Evolutionary conservation across 2,329 filamentous ascomycete genomes (phyloP).

Genomic region (Pleurostoma richardsiae): DNA sequence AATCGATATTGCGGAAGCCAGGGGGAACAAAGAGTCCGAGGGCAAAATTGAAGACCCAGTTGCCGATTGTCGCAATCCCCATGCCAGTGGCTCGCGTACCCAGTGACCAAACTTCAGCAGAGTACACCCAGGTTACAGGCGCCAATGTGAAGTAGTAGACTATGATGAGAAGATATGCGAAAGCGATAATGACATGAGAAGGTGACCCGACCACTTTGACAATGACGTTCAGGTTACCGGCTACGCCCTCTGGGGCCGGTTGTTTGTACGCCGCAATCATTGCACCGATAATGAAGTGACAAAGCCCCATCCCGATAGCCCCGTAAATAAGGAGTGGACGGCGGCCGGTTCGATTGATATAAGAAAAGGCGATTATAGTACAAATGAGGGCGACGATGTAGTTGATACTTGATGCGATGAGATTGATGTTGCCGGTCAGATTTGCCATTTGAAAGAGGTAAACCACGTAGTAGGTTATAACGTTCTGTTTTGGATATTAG

Average conservation of each 20-base stretch:
- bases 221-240: background rate
- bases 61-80: constrained; percentile 12
- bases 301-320: constrained; percentile 60
- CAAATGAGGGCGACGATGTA: constrained; percentile 5
- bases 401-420: constrained; percentile 31
- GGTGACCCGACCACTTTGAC: background rate
- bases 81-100: constrained; percentile 51
- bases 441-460: constrained; percentile 58
- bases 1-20: constrained; percentile 53
- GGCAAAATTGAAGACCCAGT: constrained; percentile 53
- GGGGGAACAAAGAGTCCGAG: constrained; percentile 54
- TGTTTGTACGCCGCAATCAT: background rate
- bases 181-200: constrained; percentile 34
- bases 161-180: constrained; percentile 60
- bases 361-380: constrained; percentile 3
- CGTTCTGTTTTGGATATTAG: constrained; percentile 21
- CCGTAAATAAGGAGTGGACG: constrained; percentile 60
- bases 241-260: background rate
- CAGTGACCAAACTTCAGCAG: constrained; percentile 59
- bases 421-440: constrained; percentile 37
- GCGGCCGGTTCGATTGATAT: constrained; percentile 59
- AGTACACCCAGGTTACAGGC: constrained; percentile 61
- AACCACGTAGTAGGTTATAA: constrained; percentile 54
- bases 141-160: constrained; percentile 60
- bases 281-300: constrained; percentile 34